These are phyloP conservation scores for Globisporangium mamillatum DNA, from an alignment of 352 stramenopile genomes.

Conservation along the genomic window DNA sequence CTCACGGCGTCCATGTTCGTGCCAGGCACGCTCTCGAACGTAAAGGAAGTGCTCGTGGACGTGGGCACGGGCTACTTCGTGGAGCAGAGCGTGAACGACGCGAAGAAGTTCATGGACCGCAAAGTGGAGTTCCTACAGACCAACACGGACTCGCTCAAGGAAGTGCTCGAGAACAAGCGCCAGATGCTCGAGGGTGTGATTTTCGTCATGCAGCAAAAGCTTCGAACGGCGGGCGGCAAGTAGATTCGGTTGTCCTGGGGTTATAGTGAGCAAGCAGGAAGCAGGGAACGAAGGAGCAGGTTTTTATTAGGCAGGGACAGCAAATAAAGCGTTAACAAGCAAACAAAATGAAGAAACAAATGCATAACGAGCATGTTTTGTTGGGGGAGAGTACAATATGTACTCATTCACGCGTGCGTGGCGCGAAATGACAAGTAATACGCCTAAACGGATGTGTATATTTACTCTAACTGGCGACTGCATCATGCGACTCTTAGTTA, in stretches of 20 bases:
- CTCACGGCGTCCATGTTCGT: slow-evolving; percentile 95
- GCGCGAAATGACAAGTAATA: neutral
- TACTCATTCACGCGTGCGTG: neutral
- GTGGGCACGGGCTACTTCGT: slow-evolving; percentile 95
- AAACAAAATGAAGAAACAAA: neutral
- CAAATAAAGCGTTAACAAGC: neutral
- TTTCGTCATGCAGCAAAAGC: slow-evolving; percentile 85
- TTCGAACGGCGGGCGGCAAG: slow-evolving; percentile 32
- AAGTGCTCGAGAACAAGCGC: slow-evolving; percentile 77
- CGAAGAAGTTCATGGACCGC: slow-evolving; percentile 89
- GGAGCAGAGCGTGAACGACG: slow-evolving; percentile 89
- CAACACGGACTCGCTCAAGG: slow-evolving; percentile 92
- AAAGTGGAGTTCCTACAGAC: slow-evolving; percentile 91
- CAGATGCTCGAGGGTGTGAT: slow-evolving; percentile 81
- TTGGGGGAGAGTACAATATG: neutral
- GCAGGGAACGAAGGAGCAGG: slow-evolving; percentile 7
- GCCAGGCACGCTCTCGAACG: slow-evolving; percentile 83
- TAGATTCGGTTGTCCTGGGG: neutral
- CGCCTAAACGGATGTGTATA: neutral
- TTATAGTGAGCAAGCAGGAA: neutral
- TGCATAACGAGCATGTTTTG: neutral
- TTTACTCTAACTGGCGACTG: neutral
- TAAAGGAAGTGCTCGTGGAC: slow-evolving; percentile 90
- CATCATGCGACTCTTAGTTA: neutral
- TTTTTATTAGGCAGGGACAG: slow-evolving; percentile 13